Percentiles rank a stretch among this genome's conserved stretches.
phyloP scores from a whole-genome alignment of 371 early-diverging fungal genomes.

The Syncephalis fuscata region DNA sequence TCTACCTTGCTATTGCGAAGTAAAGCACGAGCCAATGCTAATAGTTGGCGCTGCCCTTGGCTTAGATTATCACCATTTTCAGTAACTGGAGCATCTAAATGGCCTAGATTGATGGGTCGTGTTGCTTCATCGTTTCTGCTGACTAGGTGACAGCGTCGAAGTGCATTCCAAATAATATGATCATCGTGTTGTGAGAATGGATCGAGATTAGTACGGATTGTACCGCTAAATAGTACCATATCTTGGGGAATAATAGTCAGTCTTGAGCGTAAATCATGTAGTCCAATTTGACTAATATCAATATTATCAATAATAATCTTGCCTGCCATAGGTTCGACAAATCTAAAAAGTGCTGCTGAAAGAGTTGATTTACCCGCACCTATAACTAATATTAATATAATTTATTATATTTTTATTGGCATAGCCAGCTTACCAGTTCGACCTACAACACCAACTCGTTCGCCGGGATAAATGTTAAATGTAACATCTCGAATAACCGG shows the following conservation, averaged over 20 bases:
- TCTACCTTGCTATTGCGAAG: slow-evolving; percentile 35
- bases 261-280: slow-evolving; percentile 37
- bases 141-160: slow-evolving; percentile 21
- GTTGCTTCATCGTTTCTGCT: slow-evolving; percentile 13
- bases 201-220: slow-evolving; percentile 44
- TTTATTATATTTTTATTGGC: slow-evolving; percentile 8
- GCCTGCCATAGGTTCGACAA: slow-evolving; percentile 44
- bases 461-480: slow-evolving; percentile 24
- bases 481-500: slow-evolving; percentile 38
- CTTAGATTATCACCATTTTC: slow-evolving; percentile 57
- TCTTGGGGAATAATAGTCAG: slow-evolving; percentile 62
- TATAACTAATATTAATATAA: slow-evolving; percentile 3
- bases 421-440: slow-evolving; percentile 26
- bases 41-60: slow-evolving; percentile 71
- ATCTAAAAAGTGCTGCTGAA: slow-evolving; percentile 43
- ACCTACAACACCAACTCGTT: slow-evolving; percentile 47
- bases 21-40: slow-evolving; percentile 63
- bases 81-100: slow-evolving; percentile 30
- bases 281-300: slow-evolving; percentile 40
- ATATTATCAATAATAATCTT: slow-evolving; percentile 44
- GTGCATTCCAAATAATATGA: slow-evolving; percentile 45
- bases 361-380: slow-evolving; percentile 53
- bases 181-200: slow-evolving; percentile 40
- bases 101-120: slow-evolving; percentile 15
- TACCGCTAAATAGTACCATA: slow-evolving; percentile 41